Percentiles rank a stretch among this genome's conserved stretches.
phyloP scores from a whole-genome alignment of 192 early-diverging fungal species.

The Backusella mclennaniae region DNA sequence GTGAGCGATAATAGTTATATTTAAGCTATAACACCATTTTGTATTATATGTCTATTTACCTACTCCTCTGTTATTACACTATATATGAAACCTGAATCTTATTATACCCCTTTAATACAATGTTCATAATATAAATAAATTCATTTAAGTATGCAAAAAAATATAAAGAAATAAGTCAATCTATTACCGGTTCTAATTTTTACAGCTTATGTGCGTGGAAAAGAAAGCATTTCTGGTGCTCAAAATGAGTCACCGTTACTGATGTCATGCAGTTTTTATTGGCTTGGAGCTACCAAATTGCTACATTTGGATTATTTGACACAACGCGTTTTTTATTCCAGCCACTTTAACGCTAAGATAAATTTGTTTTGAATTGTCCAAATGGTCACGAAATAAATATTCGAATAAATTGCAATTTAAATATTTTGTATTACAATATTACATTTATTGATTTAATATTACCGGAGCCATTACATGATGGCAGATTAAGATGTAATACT shows the following conservation, averaged over 20 bases:
- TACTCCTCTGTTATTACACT: neutral
- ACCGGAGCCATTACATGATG: neutral
- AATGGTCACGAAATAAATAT: slow-evolving; percentile 7
- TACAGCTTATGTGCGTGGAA: neutral
- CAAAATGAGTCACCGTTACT: slow-evolving; percentile 6
- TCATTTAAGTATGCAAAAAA: neutral
- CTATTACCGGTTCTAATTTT: neutral
- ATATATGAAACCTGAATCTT: neutral
- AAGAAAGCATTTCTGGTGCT: neutral
- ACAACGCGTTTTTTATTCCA: neutral
- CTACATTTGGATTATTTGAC: neutral
- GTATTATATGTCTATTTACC: slow-evolving; percentile 9
- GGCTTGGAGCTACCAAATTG: neutral
- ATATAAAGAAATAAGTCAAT: neutral
- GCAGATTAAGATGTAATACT: neutral
- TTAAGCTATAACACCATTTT: neutral
- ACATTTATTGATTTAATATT: neutral
- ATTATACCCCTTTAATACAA: slow-evolving; percentile 3
- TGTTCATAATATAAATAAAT: neutral
- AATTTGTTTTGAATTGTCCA: neutral
- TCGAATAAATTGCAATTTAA: slow-evolving; percentile 2
- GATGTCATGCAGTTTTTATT: slow-evolving; percentile 1
- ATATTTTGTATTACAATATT: slow-evolving; percentile 5
- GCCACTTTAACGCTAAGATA: slow-evolving; percentile 4
- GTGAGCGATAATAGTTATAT: neutral